Evolutionary conservation across 2,329 filamentous ascomycete genomes (phyloP), one percentile per base, ranked within the genome.

Genomic region (Ophiostoma ulmi): DNA sequence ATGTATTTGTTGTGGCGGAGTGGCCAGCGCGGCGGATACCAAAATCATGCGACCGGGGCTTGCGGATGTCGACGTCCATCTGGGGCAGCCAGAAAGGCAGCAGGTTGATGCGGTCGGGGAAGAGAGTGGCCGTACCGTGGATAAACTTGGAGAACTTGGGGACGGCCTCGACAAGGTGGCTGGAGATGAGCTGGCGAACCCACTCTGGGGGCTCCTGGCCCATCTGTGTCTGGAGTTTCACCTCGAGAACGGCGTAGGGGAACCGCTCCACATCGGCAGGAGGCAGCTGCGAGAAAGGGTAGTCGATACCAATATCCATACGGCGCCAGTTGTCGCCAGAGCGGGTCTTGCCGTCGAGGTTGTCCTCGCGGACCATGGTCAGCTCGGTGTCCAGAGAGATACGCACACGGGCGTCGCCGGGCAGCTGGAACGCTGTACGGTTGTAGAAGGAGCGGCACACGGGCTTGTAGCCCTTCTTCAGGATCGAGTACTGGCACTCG

Each of bases 71-170:
- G 35, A 96, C 89, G 75, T 97, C 90, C 95, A 99, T 99, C 81
- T 99, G 95, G 0, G 95, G 95, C 84, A 94, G 92, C 95, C 95
- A 99, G 83, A 92, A 99, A 0, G 95, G 95, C 6, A 99, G 84
- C 14, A 99, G 85, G 67, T 97, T 84, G 80, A 99, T 99, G 70
- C 91, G 88, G 64, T 89, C 86, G 0, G 94, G 94, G 79, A 97
- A 96, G 65, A 99, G 82, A 13, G 88, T 91, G 11, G 94, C 94
- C 1, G 90, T 93, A 72, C 95, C 95, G 79, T 99, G 95, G 72
- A 99, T 98, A 79, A 98, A 99, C 81, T 99, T 99, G 77, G 93
- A 97, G 81, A 98, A 99, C 78, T 99, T 99, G 73, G 95, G 95
- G 2, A 99, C 94, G n/a, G 95, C 94, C 81, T 99, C 95, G 1